A percentile compares a stretch with the other conserved stretches of the same genome.
phyloP scores from a whole-genome alignment of 768 basidiomycete genomes.

The Leccinum variicolor region DNA sequence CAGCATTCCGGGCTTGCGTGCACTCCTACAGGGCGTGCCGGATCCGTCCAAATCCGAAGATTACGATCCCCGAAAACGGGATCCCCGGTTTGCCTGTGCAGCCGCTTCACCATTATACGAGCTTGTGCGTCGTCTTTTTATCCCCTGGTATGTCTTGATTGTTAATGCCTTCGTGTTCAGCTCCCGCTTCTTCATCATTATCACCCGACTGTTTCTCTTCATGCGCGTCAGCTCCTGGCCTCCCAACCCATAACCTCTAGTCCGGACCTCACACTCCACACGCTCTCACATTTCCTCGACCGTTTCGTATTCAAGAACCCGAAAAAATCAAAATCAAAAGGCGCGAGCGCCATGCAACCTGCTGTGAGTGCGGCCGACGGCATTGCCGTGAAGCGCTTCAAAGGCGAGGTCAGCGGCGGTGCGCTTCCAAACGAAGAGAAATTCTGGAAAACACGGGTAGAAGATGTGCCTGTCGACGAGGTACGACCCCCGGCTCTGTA shows the following conservation, averaged over 20 bases:
- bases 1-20: conserved; percentile 43
- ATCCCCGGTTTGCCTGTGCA: conserved; percentile 84
- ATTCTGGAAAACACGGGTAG: conserved; percentile 66
- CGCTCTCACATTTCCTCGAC: conserved; percentile 92
- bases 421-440: conserved; percentile 66
- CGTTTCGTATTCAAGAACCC: conserved; percentile 97
- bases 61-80: conserved; percentile 89
- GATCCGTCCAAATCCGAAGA: conserved; percentile 26
- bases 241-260: conserved; percentile 74
- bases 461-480: conserved; percentile 86
- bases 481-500: conserved; percentile 33
- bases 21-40: conserved; percentile 39
- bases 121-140: conserved; percentile 53
- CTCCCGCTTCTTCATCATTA: conserved; percentile 80
- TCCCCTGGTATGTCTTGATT: not conserved
- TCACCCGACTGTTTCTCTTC: conserved; percentile 87
- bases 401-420: conserved; percentile 49
- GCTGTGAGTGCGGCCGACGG: conserved; percentile 63
- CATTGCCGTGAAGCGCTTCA: conserved; percentile 66
- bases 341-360: conserved; percentile 96
- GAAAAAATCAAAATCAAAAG: conserved; percentile 69
- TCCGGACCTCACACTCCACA: conserved; percentile 88
- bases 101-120: conserved; percentile 84
- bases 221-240: conserved; percentile 76
- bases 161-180: conserved; percentile 34